Percentiles rank a stretch among this genome's conserved stretches.
These are phyloP conservation scores for Gleditsia sinensis DNA, from an alignment of 306 rosid species.

Conservation along the genomic window DNA sequence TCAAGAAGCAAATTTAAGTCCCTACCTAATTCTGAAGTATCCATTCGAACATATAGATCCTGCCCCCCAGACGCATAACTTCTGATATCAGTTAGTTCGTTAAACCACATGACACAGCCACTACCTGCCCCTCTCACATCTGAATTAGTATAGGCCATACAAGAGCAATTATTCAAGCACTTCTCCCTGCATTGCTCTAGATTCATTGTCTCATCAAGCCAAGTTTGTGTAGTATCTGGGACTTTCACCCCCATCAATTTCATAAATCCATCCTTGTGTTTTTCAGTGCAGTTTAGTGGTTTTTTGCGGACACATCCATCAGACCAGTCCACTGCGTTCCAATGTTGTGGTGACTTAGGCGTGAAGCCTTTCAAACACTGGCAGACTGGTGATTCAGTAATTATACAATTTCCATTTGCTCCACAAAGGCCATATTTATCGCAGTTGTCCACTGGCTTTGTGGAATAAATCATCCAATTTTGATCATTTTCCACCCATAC, in stretches of 20 bases:
- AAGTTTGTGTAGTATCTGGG: background rate
- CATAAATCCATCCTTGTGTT: background rate
- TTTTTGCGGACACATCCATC: background rate
- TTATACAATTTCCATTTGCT: background rate
- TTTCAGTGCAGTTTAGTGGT: slow-evolving; percentile 2
- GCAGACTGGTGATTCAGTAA: background rate
- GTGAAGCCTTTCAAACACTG: background rate
- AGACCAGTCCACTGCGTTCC: slow-evolving; percentile 7
- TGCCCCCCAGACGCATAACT: background rate
- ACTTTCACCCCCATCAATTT: background rate
- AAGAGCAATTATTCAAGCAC: slow-evolving; percentile 19
- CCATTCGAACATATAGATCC: slow-evolving; percentile 4
- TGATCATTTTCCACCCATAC: background rate
- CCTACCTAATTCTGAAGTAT: slow-evolving; percentile 2
- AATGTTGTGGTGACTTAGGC: background rate
- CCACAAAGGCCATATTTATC: background rate
- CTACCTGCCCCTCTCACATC: slow-evolving; percentile 2
- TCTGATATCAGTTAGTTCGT: background rate
- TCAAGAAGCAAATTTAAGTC: background rate
- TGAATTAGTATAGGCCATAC: slow-evolving; percentile 4
- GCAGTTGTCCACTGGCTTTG: background rate
- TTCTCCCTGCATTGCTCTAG: background rate
- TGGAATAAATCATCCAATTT: background rate
- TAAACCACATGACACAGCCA: slow-evolving; percentile 19
- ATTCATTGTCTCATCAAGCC: background rate